Evolutionary conservation across 2,329 filamentous ascomycete genomes (phyloP), one percentile per base, ranked within the genome.

Genomic region (Hypoxylon sp.): DNA sequence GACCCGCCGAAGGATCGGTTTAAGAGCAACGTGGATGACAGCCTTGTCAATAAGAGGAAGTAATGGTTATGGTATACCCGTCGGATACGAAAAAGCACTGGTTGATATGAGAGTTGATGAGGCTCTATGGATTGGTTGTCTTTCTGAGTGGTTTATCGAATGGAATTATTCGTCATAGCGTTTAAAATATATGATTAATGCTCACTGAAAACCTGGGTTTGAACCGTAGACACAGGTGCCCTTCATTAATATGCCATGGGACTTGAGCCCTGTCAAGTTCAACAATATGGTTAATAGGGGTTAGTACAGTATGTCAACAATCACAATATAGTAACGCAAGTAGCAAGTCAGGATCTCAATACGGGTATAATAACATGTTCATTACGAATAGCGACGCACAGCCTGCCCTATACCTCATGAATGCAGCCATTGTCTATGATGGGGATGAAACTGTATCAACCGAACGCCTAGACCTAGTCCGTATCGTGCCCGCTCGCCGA

Each of bases 1-100:
- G 80, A 82, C 53, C 77, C 75, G 11, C 69, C 69, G 23, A 69
- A 73, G 32, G 75, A 75, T 45, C 75, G 71, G 47, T 82, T 78
- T 62, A 78, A 72, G 67, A 84, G 80, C 53, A 71, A 74, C 3
- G 78, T 83, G 5, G 80, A 83, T 45, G 78, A 76, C 26, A 80
- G 80, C 59, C 64, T 78, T 44, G 74, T 82, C 15, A 69, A 67
- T 20, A 66, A 61, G 47, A 66, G 60, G 49, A 58, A 67, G 45
- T 67, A 15, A 12, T 17, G 11, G 2, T 9, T 20, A 12, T 20
- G 11, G 5, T n/a, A n/a, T n/a, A n/a, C n/a, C n/a, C n/a, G n/a
- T n/a, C n/a, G n/a, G n/a, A n/a, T n/a, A n/a, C n/a, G n/a, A n/a
- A n/a, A n/a, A n/a, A n/a, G n/a, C n/a, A n/a, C n/a, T n/a, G n/a